Evolutionary conservation across 768 basidiomycete genomes (phyloP).

Genomic region (Macrocybe gigantea): DNA sequence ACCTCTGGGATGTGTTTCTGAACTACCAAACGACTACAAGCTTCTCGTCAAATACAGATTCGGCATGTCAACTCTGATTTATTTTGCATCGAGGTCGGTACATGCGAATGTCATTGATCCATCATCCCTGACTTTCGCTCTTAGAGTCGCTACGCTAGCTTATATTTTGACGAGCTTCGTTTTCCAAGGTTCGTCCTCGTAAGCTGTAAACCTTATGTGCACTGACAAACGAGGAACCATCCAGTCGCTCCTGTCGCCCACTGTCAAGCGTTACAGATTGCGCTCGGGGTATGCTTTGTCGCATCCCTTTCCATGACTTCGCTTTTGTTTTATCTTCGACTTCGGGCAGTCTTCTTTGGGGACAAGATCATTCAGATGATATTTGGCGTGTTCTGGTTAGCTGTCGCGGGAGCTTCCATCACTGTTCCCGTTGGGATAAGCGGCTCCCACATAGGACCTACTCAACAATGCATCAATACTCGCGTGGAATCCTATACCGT

Average conservation of each 20-base stretch:
- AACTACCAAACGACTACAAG: slow-evolving; percentile 15
- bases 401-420: slow-evolving; percentile 18
- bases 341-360: slow-evolving; percentile 17
- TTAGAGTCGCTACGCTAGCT: background rate
- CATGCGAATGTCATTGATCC: no score
- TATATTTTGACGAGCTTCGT: background rate
- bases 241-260: background rate
- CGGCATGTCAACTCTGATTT: slow-evolving; percentile 13
- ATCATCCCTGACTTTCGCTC: no score
- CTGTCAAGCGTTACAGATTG: background rate
- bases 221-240: background rate
- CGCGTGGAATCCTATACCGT: slow-evolving; percentile 9
- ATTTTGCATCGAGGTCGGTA: slow-evolving; percentile 12
- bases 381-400: slow-evolving; percentile 25
- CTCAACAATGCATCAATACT: slow-evolving; percentile 17
- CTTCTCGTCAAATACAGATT: slow-evolving; percentile 13
- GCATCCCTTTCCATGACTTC: slow-evolving; percentile 14
- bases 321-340: slow-evolving; percentile 23
- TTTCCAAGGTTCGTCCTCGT: background rate
- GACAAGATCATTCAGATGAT: slow-evolving; percentile 13
- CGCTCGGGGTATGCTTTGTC: slow-evolving; percentile 13
- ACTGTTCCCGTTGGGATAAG: slow-evolving; percentile 16
- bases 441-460: slow-evolving; percentile 15
- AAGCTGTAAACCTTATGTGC: no score
- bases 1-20: slow-evolving; percentile 22